Percentiles rank a stretch among this genome's conserved stretches.
Conservation (phyloP, 2,329 filamentous ascomycete species). For the Penicillium sumatraense region DNA sequence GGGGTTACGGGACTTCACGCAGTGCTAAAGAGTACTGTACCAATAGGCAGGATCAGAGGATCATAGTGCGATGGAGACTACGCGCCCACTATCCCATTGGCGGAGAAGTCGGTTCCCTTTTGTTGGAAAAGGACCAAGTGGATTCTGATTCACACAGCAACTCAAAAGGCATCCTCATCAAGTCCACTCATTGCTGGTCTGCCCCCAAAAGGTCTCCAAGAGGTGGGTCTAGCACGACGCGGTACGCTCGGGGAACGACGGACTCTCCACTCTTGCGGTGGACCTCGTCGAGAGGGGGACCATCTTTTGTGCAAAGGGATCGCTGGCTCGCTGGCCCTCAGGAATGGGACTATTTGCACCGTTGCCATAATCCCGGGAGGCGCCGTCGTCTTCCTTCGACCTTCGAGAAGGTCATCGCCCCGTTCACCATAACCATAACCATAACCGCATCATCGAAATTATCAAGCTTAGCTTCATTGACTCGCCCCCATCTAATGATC, state of each 20-base stretch:
- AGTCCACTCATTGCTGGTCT: slow-evolving; percentile 12
- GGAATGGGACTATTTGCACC: slow-evolving; percentile 21
- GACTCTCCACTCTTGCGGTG: slow-evolving; percentile 28
- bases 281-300: slow-evolving; percentile 1
- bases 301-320: slow-evolving; percentile 13
- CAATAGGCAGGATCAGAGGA: slow-evolving; percentile 10
- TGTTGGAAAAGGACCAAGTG: slow-evolving; percentile 4
- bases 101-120: background rate
- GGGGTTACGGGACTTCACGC: background rate
- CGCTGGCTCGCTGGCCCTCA: slow-evolving; percentile 3
- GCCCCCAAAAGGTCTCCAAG: background rate
- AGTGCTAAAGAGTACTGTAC: background rate
- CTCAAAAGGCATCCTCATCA: background rate
- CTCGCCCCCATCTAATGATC: background rate
- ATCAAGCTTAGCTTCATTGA: background rate
- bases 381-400: slow-evolving; percentile 20
- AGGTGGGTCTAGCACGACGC: slow-evolving; percentile 9
- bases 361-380: slow-evolving; percentile 22
- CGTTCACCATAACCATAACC: background rate
- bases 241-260: slow-evolving; percentile 27
- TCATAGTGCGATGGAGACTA: slow-evolving; percentile 21
- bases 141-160: slow-evolving; percentile 1
- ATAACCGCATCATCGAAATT: no score
- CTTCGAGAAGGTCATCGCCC: slow-evolving; percentile 27
- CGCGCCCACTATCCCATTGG: slow-evolving; percentile 23